Evolutionary conservation across 345 rosid genomes (phyloP), one percentile per base, ranked within the genome.

Genomic region (Boechera stricta): DNA sequence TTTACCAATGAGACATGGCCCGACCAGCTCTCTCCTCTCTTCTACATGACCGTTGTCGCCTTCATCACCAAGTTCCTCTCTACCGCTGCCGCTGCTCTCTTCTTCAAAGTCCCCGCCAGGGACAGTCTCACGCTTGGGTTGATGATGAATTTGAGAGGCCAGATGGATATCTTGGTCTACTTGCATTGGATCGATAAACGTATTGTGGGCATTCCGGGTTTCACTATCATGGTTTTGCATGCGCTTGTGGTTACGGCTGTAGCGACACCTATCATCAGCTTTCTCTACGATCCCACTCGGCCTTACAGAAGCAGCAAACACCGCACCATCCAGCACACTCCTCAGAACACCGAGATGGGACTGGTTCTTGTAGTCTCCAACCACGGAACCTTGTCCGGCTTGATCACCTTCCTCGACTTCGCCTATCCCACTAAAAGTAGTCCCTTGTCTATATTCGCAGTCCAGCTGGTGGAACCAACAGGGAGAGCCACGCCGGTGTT

Each of bases 281-380:
- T 88, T 39, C 79, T 94, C 6, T 92, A 89, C 11, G 93, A 92
- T 71, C 97, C 97, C 15, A 80, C 87, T 1, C 82, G 73, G 75
- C 95, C 97, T 16, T 88, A 89, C 72, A 85, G 81, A 84, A 86
- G 86, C 18, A 89, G 79, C 82, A 86, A 71, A 60, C 84, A 87
- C 67, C 86, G 97, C 32, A 92, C 97, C 31, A 84, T 92, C 81
- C 97, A 92, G 9, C 91, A 94, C 77, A 85, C 85, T 6, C 79
- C 90, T 4, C 88, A 77, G 0, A 55, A 54, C 35, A 63, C 84
- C 3, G 78, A 86, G 66, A 72, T 89, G 44, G 47, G 83, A 9
- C 47, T 89, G 1, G 80, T 94, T 36, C 72, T 87, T 5, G 85
- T 88, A 44, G 69, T 89, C 32, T 77, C 84, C n/a, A 79, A 86